Conservation (phyloP, 805 yeast genomes). For the Saitoella complicata region DNA sequence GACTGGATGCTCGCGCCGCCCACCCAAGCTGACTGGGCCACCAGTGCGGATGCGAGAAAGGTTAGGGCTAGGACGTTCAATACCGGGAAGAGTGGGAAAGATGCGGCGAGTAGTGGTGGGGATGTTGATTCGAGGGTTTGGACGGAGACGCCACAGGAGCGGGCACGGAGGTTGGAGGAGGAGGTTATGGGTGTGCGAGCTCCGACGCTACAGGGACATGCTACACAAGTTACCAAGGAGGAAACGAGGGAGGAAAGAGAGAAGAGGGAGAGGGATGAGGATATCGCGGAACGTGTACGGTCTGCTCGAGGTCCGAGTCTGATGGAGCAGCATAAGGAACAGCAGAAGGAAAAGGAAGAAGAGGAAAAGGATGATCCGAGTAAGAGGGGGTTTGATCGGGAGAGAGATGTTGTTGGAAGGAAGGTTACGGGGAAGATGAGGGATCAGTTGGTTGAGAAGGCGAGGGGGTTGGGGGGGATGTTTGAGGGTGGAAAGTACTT, state of each 20-base stretch:
- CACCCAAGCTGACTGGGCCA: slow-evolving; percentile 11
- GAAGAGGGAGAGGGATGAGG: slow-evolving; percentile 9
- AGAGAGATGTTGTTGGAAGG: slow-evolving; percentile 9
- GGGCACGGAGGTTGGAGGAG: slow-evolving; percentile 12
- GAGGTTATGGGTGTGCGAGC: slow-evolving; percentile 13
- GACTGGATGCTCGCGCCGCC: slow-evolving; percentile 17
- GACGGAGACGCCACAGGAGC: slow-evolving; percentile 13
- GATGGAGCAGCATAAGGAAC: slow-evolving; percentile 9
- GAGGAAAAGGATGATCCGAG: slow-evolving; percentile 9
- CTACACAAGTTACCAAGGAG: slow-evolving; percentile 4
- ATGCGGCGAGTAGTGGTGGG: not conserved
- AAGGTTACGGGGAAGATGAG: no score
- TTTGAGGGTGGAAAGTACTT: no score
- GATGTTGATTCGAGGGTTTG: slow-evolving; percentile 1
- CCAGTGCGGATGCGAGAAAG: slow-evolving; percentile 11
- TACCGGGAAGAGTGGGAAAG: slow-evolving; percentile 7
- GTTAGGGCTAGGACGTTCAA: slow-evolving; percentile 9
- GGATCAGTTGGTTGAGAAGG: no score
- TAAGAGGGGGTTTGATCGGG: slow-evolving; percentile 12
- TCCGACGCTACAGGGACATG: not conserved
- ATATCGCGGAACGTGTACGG: not conserved
- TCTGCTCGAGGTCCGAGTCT: slow-evolving; percentile 10
- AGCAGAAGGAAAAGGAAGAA: slow-evolving; percentile 2
- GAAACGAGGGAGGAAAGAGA: slow-evolving; percentile 1
- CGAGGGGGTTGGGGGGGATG: no score